phyloP scores from a whole-genome alignment of 75 land plant genomes.

The Ceratopteris richardii region DNA sequence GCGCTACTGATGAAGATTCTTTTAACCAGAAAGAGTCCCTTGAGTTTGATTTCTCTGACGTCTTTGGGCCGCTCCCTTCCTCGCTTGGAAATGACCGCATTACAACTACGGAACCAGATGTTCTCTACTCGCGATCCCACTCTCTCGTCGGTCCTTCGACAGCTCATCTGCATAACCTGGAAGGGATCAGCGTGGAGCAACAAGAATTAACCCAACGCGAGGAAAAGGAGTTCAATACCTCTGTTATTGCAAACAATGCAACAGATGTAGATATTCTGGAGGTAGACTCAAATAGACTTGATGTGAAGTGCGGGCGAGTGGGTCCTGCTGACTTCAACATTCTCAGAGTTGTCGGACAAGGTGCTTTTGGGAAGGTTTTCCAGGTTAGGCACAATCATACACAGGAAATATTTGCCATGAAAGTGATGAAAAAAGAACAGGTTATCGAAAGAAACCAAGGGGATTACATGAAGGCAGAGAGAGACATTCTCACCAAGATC shows the following conservation, averaged over 20 bases:
- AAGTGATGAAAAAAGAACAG: slow-evolving; percentile 86
- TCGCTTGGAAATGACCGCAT: slow-evolving; percentile 12
- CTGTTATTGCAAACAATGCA: slow-evolving; percentile 15
- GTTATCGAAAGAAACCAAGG: slow-evolving; percentile 84
- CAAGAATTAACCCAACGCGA: neutral
- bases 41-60: slow-evolving; percentile 70
- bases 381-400: slow-evolving; percentile 33
- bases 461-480: slow-evolving; percentile 90
- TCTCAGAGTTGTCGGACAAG: slow-evolving; percentile 49
- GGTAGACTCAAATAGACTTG: too few species aligned
- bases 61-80: slow-evolving; percentile 50
- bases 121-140: slow-evolving; percentile 66
- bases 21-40: neutral
- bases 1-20: neutral
- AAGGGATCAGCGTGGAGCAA: slow-evolving; percentile 5
- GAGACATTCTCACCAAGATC: slow-evolving; percentile 67
- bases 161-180: slow-evolving; percentile 9
- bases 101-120: slow-evolving; percentile 44
- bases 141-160: slow-evolving; percentile 82
- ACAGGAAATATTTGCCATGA: slow-evolving; percentile 86
- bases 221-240: neutral
- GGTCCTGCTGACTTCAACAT: slow-evolving; percentile 89
- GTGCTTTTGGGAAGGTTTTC: slow-evolving; percentile 54
- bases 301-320: slow-evolving; percentile 14
- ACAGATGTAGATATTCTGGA: slow-evolving; percentile 11